Conservation (phyloP, 805 yeast genomes). For the Myxozyma neotropica region DNA sequence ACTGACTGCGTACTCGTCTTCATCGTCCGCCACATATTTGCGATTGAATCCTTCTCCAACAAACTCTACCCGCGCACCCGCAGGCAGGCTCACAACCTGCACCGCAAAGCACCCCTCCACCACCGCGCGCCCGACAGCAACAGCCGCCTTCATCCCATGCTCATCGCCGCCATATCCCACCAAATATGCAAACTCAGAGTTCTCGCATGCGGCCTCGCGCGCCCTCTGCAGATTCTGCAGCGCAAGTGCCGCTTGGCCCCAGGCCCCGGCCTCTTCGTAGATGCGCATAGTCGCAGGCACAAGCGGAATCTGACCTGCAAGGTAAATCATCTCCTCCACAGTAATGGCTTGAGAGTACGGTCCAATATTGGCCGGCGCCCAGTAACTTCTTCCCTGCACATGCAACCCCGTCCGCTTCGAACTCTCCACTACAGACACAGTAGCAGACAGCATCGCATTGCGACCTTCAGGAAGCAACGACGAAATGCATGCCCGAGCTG, state of each 20-base stretch:
- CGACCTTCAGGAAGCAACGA: conserved; percentile 50
- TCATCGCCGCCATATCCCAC: conserved; percentile 4
- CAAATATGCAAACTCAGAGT: conserved; percentile 3
- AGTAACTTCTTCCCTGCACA: conserved; percentile 88
- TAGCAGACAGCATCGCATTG: conserved; percentile 62
- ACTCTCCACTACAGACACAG: conserved; percentile 45
- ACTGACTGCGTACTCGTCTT: conserved; percentile 3
- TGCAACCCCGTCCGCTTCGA: conserved; percentile 70
- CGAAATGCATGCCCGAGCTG: conserved; percentile 84
- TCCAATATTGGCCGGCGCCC: conserved; percentile 99
- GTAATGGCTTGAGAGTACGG: conserved; percentile 91
- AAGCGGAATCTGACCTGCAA: conserved; percentile 92
- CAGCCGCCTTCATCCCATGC: conserved; percentile 10
- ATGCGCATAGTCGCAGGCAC: conserved; percentile 71
- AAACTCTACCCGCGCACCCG: conserved; percentile 18
- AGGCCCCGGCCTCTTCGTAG: conserved; percentile 35
- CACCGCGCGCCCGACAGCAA: conserved; percentile 1
- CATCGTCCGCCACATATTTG: background rate
- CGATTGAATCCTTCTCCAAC: conserved; percentile 5
- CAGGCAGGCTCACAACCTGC: conserved; percentile 10
- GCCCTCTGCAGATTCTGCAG: conserved; percentile 75
- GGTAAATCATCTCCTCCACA: conserved; percentile 52
- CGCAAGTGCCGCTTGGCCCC: conserved; percentile 54
- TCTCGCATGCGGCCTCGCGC: conserved; percentile 50
- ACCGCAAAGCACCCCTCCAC: conserved; percentile 7